A percentile compares a stretch with the other conserved stretches of the same genome.
Conservation (phyloP, 371 early-diverging fungal species). For the Apophysomyces trapeziformis region DNA sequence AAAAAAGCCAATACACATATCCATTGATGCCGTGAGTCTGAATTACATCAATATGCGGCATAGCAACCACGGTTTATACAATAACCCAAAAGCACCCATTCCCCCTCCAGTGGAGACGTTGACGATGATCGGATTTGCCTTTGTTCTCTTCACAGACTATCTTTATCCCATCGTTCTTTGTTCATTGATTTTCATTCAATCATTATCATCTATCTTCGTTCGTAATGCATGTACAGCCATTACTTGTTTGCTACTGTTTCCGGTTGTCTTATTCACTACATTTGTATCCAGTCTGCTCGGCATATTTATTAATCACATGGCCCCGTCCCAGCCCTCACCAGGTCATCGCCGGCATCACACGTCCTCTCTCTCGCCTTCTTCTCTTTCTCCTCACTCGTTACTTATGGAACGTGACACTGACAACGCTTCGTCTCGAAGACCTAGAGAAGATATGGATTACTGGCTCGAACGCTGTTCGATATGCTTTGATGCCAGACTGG, state of each 20-base stretch:
- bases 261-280: conserved; percentile 21
- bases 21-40: conserved; percentile 1
- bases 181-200: not conserved
- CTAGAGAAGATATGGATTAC: conserved; percentile 53
- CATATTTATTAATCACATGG: conserved; percentile 23
- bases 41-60: not conserved
- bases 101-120: not conserved
- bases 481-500: conserved; percentile 68
- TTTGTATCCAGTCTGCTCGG: conserved; percentile 18
- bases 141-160: not conserved
- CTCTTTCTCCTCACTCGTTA: conserved; percentile 12
- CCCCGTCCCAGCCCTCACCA: conserved; percentile 11
- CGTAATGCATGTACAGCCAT: conserved; percentile 6
- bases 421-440: not conserved
- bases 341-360: conserved; percentile 13
- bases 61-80: not conserved
- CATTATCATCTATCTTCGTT: not conserved
- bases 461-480: conserved; percentile 70
- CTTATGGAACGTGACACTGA: conserved; percentile 27
- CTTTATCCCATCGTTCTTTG: not conserved
- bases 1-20: not conserved
- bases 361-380: conserved; percentile 4
- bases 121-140: not conserved
- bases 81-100: not conserved
- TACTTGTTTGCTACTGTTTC: conserved; percentile 19